Evolutionary conservation across 768 basidiomycete species (phyloP), one percentile per base, ranked within the genome.

Genomic region (Arthromyces matolae): DNA sequence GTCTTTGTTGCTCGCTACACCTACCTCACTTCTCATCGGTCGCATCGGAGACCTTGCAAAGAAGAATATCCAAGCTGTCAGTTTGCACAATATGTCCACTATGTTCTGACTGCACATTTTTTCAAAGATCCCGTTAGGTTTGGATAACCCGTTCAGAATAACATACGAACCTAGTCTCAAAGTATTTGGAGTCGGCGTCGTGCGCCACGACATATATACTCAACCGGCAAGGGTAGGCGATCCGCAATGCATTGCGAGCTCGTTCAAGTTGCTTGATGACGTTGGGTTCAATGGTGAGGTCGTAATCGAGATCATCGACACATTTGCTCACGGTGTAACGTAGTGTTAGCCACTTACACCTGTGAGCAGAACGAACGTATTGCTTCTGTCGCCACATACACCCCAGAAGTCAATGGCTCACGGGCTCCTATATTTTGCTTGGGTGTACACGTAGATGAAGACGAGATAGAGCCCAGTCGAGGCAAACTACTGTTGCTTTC

Each of bases 1-100:
- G 1, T 78, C 82, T 1, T 63, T 91, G n/a, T 57, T 87, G 18
- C 62, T 92, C 34, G 79, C 79, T 8, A 76, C 79, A 3, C 60
- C 73, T 0, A 70, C 71, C 5, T 69, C 75, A 0, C 64, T 93
- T 13, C 66, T 78, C 39, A 78, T 95, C 36, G 92, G 91, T 7
- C 69, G 69, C 5, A 75, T 91, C 10, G 68, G 71, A 25, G 77
- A 85, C 50, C 69, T 91, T 9, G 80, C 88, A 53, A 89, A 88
- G 63, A 73, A 93, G 63, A 87, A 94, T 56, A 81, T 94, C 37
- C 81, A 83, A 47, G 79, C 89, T 28, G 90, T 90, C 62, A 53
- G 78, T 52, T 25, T 32, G 37, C 14, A 7, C 6, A 19, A 28
- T 12, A 14, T 1, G 5, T 8, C 12, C 4, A 22, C 12, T 35